These are phyloP conservation scores for Penicillium turbatum DNA, from an alignment of 495 filamentous ascomycete species.

Conservation along the genomic window DNA sequence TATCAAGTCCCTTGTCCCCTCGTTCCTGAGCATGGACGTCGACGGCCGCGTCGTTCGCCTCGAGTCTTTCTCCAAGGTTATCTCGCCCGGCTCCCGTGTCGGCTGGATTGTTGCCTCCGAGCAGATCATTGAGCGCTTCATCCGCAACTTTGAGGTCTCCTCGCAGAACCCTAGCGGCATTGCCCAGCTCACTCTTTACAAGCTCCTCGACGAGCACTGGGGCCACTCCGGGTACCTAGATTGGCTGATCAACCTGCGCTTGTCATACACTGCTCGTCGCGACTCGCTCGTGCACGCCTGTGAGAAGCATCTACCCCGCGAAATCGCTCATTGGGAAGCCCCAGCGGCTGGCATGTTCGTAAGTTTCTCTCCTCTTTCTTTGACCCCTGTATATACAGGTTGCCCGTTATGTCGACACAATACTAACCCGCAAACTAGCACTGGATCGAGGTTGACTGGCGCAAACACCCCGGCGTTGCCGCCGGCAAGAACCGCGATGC, in stretches of 20 bases:
- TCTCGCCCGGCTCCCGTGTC: slow-evolving; percentile 56
- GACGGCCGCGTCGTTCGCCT: slow-evolving; percentile 66
- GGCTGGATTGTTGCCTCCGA: slow-evolving; percentile 70
- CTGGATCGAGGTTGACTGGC: slow-evolving; percentile 78
- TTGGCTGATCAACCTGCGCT: slow-evolving; percentile 82
- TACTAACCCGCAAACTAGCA: slow-evolving; percentile 46
- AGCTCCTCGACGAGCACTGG: slow-evolving; percentile 90
- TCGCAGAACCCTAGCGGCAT: slow-evolving; percentile 81
- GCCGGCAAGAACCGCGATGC: slow-evolving; percentile 54
- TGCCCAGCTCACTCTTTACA: slow-evolving; percentile 77
- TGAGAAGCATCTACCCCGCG: slow-evolving; percentile 69
- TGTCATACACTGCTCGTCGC: slow-evolving; percentile 75
- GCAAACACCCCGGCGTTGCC: slow-evolving; percentile 60
- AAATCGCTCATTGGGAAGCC: slow-evolving; percentile 76
- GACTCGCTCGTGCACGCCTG: slow-evolving; percentile 78
- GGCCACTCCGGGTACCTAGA: slow-evolving; percentile 86
- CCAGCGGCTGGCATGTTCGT: slow-evolving; percentile 97
- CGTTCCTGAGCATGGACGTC: slow-evolving; percentile 56
- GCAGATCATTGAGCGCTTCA: slow-evolving; percentile 76
- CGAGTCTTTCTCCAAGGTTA: slow-evolving; percentile 67
- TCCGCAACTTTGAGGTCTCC: slow-evolving; percentile 70
- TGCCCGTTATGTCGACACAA: not conserved
- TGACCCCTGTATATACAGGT: not conserved
- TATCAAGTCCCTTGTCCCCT: slow-evolving; percentile 56
- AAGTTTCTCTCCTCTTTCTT: slow-evolving; percentile 35